These are phyloP conservation scores for Davidsoniella neocaledoniae DNA, from an alignment of 2,329 filamentous ascomycete genomes.

Conservation along the genomic window DNA sequence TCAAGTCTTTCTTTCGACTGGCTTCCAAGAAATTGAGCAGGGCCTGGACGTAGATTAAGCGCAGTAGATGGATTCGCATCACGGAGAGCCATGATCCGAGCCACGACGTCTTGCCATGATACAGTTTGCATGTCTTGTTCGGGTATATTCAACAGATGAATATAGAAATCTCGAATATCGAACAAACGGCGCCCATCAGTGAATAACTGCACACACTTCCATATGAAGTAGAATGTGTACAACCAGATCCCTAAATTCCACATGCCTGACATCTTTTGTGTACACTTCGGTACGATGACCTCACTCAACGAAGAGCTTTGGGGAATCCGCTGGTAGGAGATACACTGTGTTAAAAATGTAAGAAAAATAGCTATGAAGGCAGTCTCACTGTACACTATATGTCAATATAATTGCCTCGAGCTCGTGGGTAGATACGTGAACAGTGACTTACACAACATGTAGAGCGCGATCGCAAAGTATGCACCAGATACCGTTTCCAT, in stretches of 20 bases:
- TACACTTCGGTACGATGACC: constrained; percentile 56
- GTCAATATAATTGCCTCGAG: background rate
- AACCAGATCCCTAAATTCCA: constrained; percentile 72
- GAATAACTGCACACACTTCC: constrained; percentile 57
- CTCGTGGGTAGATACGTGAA: background rate
- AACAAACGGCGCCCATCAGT: constrained; percentile 56
- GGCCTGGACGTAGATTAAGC: constrained; percentile 32
- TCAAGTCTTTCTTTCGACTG: constrained; percentile 90
- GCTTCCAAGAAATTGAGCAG: constrained; percentile 49
- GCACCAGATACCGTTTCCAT: constrained; percentile 69
- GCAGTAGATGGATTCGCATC: constrained; percentile 76
- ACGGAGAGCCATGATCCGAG: constrained; percentile 64
- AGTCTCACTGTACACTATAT: constrained; percentile 40
- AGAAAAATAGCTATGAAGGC: constrained; percentile 69
- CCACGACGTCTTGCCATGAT: constrained; percentile 84
- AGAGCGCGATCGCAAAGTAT: constrained; percentile 58
- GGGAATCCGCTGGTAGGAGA: constrained; percentile 62
- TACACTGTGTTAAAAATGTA: constrained; percentile 70
- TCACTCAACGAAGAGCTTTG: constrained; percentile 40
- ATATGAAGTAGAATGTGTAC: constrained; percentile 72
- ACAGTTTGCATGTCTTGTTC: constrained; percentile 80
- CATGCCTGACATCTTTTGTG: constrained; percentile 52
- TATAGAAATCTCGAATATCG: constrained; percentile 73
- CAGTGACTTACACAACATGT: constrained; percentile 47
- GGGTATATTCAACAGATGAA: constrained; percentile 65